phyloP scores from a whole-genome alignment of 331 rosid genomes.

The Cucumis variabilis region DNA sequence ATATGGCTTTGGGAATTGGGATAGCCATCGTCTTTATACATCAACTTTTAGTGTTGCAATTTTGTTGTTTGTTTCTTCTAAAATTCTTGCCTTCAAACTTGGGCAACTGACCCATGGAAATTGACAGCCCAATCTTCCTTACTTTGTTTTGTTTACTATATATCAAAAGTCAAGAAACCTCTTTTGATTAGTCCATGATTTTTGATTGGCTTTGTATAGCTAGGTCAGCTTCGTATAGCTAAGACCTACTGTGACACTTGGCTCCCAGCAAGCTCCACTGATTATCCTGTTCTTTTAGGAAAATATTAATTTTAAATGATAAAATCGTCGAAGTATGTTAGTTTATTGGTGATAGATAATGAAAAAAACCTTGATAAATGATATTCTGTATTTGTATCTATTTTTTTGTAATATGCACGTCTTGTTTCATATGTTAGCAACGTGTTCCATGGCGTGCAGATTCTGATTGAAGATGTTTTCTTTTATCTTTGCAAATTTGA shows the following conservation, averaged over 20 bases:
- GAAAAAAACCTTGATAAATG: no score
- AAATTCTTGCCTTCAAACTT: constrained; percentile 11
- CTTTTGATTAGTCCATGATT: background rate
- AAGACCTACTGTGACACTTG: background rate
- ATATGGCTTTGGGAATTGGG: background rate
- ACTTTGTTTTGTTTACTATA: background rate
- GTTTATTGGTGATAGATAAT: no score
- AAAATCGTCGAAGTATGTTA: no score
- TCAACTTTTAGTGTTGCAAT: background rate
- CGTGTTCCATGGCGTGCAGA: no score
- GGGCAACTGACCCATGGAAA: background rate
- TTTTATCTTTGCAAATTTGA: no score
- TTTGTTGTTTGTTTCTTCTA: background rate
- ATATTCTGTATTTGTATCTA: no score
- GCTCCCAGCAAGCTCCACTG: background rate
- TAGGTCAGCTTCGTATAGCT: background rate
- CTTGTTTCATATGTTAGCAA: no score
- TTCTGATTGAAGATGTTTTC: no score
- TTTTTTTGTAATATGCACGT: no score
- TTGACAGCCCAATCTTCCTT: background rate
- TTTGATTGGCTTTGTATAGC: background rate
- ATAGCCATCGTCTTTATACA: background rate
- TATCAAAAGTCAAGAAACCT: background rate
- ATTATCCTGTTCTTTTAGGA: no score
- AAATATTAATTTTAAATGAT: no score